phyloP scores from a whole-genome alignment of 2,329 filamentous ascomycete species.

The Metarhizium robertsii region DNA sequence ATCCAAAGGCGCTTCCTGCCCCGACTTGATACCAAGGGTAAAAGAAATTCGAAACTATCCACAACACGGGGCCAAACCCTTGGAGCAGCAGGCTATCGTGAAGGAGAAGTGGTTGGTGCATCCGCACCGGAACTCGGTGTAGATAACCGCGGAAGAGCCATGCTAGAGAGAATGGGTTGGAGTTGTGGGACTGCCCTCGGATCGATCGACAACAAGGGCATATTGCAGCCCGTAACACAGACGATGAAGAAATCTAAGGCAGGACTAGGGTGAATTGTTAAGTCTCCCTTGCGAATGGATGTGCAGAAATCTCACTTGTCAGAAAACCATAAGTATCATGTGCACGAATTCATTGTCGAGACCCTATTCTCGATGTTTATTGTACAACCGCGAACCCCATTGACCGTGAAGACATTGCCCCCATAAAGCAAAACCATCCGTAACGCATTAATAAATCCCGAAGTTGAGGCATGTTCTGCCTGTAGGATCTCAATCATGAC shows the following conservation, averaged over 20 bases:
- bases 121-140: constrained; percentile 73
- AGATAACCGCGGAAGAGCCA: constrained; percentile 73
- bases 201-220: constrained; percentile 74
- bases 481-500: constrained; percentile 45
- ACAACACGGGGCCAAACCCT: constrained; percentile 11
- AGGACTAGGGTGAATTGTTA: constrained; percentile 54
- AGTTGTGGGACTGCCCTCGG: constrained; percentile 77
- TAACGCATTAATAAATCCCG: constrained; percentile 64
- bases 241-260: constrained; percentile 80
- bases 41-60: constrained; percentile 21
- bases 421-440: constrained; percentile 59
- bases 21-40: constrained; percentile 35
- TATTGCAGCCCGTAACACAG: constrained; percentile 75
- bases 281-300: neutral
- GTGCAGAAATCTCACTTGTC: neutral
- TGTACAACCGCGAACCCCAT: constrained; percentile 65
- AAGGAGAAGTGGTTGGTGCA: constrained; percentile 83
- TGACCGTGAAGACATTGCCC: constrained; percentile 62
- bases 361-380: constrained; percentile 56
- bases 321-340: constrained; percentile 29
- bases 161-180: constrained; percentile 99
- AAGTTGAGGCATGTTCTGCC: constrained; percentile 20
- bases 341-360: constrained; percentile 56
- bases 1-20: constrained; percentile 46
- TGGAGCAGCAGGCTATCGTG: constrained; percentile 45